These are phyloP conservation scores for Epichloe scottii DNA, from an alignment of 2,329 filamentous ascomycete species.

Conservation along the genomic window DNA sequence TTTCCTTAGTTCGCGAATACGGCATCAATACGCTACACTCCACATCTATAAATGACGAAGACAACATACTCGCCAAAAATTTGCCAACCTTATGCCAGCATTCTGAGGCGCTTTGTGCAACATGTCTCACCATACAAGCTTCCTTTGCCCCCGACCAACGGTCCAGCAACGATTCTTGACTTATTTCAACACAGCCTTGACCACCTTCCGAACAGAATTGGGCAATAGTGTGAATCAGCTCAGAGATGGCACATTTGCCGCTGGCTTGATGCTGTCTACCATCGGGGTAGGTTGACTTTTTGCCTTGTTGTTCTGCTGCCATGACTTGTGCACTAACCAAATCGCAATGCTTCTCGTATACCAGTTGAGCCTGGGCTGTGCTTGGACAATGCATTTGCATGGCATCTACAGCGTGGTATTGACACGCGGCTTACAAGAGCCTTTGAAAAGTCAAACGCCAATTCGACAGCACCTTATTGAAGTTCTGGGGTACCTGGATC, in stretches of 20 bases:
- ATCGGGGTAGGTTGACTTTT: not conserved
- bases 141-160: not conserved
- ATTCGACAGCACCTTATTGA: not conserved
- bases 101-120: not conserved
- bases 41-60: constrained; percentile 1
- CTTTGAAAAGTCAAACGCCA: not conserved
- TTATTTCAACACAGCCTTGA: not conserved
- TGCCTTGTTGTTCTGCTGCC: not conserved
- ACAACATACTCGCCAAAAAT: not conserved
- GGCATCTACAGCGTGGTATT: not conserved
- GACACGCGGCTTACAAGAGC: not conserved
- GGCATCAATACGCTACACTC: not conserved
- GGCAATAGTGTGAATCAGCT: not conserved
- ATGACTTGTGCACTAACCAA: not conserved
- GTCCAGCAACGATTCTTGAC: not conserved
- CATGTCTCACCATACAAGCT: constrained; percentile 2
- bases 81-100: not conserved
- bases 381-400: constrained; percentile 3
- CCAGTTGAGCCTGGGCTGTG: not conserved
- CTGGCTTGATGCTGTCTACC: constrained; percentile 1
- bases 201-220: not conserved
- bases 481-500: not conserved
- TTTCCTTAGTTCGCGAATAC: not conserved
- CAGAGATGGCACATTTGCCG: not conserved
- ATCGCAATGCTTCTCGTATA: not conserved